phyloP scores from a whole-genome alignment of 2,329 filamentous ascomycete species.

The Coniochaeta sp. region DNA sequence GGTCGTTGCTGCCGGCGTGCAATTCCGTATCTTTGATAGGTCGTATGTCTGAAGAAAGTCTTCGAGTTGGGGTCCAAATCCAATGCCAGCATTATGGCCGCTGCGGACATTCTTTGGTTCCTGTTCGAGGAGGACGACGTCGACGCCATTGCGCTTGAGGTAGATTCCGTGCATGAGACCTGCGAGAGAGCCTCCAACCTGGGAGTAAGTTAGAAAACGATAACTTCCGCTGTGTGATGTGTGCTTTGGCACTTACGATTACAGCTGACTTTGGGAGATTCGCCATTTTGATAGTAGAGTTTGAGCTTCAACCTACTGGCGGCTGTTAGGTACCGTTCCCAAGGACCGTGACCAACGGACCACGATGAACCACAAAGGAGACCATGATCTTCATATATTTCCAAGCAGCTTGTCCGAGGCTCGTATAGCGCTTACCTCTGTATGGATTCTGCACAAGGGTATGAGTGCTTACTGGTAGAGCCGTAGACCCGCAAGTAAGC shows the following conservation, averaged over 20 bases:
- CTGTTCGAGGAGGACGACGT: conserved; percentile 29
- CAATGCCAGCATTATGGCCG: conserved; percentile 31
- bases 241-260: conserved; percentile 4
- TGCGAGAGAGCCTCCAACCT: conserved; percentile 27
- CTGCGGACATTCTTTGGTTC: conserved; percentile 24
- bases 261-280: conserved; percentile 5
- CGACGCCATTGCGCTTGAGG: conserved; percentile 24
- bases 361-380: neutral
- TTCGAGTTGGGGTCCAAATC: conserved; percentile 23
- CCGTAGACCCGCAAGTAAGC: neutral
- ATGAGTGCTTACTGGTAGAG: neutral
- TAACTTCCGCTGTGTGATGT: neutral
- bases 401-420: neutral
- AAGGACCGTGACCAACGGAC: neutral
- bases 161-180: conserved; percentile 24
- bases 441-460: neutral
- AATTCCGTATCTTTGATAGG: conserved; percentile 14
- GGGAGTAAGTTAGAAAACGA: neutral
- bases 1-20: conserved; percentile 5
- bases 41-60: conserved; percentile 26
- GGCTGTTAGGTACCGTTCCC: too few relatives aligned
- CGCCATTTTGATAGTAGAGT: neutral
- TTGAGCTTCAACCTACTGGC: neutral
- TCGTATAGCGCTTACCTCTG: neutral
- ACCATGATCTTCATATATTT: neutral